These are phyloP conservation scores for Blastocystis sp. DNA, from an alignment of 352 stramenopile genomes.

Conservation along the genomic window DNA sequence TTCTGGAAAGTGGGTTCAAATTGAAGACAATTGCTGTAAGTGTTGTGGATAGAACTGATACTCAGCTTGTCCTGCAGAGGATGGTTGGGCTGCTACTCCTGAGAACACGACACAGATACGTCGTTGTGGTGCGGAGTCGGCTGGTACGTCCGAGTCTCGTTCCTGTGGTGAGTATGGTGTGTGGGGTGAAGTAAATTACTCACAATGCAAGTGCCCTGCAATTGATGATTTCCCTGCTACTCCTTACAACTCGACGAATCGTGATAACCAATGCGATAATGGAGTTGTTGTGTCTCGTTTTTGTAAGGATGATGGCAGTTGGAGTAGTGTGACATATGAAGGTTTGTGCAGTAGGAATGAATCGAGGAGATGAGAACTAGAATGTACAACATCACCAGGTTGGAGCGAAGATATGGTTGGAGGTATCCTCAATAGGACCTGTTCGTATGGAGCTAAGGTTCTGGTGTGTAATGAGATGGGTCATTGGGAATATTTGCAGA, in stretches of 20 bases:
- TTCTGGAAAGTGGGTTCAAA: conserved; percentile 28
- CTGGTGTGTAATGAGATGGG: conserved; percentile 28
- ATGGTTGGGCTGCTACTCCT: background rate
- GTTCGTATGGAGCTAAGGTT: background rate
- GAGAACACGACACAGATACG: background rate
- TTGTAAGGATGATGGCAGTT: background rate
- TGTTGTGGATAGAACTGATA: background rate
- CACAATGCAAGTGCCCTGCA: background rate
- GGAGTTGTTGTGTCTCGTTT: background rate
- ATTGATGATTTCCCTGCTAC: background rate
- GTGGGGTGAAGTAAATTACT: conserved; percentile 13
- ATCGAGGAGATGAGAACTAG: background rate
- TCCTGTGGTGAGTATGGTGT: background rate
- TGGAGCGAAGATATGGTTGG: conserved; percentile 37
- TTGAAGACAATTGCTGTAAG: conserved; percentile 12
- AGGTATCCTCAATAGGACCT: background rate
- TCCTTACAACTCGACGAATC: background rate
- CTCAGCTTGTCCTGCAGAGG: background rate
- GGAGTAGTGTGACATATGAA: background rate
- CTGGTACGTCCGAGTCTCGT: too few species aligned
- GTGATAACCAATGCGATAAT: conserved; percentile 38
- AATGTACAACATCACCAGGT: background rate
- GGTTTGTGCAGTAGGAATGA: conserved; percentile 1
- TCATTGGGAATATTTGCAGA: conserved; percentile 8
- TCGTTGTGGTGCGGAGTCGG: background rate